A percentile compares a stretch with the other conserved stretches of the same genome.
These are phyloP conservation scores for Penicillium crystallinum DNA, from an alignment of 495 filamentous ascomycete species.

Conservation along the genomic window DNA sequence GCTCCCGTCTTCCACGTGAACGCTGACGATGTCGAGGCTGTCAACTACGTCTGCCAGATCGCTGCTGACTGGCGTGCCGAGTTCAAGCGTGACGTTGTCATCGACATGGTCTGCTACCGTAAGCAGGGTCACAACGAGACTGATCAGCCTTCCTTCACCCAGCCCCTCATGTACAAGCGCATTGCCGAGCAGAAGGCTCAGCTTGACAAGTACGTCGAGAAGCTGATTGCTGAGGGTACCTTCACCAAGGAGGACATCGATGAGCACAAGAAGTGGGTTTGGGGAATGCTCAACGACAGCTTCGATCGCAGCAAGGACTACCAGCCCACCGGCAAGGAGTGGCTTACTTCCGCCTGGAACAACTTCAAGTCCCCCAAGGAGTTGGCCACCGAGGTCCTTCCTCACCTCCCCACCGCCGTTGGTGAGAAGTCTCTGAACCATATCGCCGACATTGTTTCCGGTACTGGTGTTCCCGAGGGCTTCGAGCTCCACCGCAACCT, in stretches of 20 bases:
- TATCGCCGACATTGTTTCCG: constrained; percentile 72
- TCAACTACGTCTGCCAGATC: constrained; percentile 96
- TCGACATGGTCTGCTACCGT: constrained; percentile 97
- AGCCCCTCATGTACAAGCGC: constrained; percentile 98
- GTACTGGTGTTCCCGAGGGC: constrained; percentile 65
- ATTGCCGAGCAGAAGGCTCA: constrained; percentile 74
- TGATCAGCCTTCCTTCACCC: constrained; percentile 98
- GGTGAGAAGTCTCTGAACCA: constrained; percentile 62
- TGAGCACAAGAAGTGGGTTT: constrained; percentile 99
- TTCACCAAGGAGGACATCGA: constrained; percentile 98
- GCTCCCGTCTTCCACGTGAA: constrained; percentile 99
- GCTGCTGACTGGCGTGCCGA: constrained; percentile 96
- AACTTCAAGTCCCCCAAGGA: constrained; percentile 99
- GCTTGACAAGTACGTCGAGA: constrained; percentile 81
- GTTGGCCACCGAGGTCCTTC: constrained; percentile 87
- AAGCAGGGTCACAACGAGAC: constrained; percentile 99
- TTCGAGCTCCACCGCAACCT: constrained; percentile 91
- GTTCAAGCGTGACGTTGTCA: constrained; percentile 95
- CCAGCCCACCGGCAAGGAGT: constrained; percentile 92
- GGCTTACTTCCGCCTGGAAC: constrained; percentile 98
- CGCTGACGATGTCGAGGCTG: constrained; percentile 93
- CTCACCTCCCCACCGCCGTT: constrained; percentile 85
- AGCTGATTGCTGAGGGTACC: constrained; percentile 81
- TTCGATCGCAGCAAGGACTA: constrained; percentile 97
- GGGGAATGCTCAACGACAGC: constrained; percentile 96